Base-by-base conservation (phyloP, 768 basidiomycete genomes). In the Leccinum subtestaceum region DNA sequence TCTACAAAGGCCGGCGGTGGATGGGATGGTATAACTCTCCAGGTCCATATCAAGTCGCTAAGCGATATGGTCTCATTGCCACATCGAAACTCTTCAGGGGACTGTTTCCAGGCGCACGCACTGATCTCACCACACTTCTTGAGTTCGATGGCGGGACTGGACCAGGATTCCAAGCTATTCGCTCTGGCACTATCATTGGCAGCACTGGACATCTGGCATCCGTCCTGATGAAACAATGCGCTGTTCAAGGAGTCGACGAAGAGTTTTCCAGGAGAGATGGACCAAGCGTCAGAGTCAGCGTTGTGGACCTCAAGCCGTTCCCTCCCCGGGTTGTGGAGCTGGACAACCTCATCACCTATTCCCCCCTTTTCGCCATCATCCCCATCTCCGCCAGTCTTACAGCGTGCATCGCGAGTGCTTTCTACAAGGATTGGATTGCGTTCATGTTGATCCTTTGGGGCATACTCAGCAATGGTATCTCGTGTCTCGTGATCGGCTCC, bases 381-480 rank as follows among this genome's bases (percentile, higher is more conserved):
- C 58, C 67, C 3, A 68, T 65, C 15, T 10, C 32, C 17, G 27
- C 57, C n/a, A 69, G 67, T 59, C 19, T 66, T 13, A 57, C 17
- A 6, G 48, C 65, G 7, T 64, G 66, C 55, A 59, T 58, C 17
- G n/a, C 55, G 12, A 65, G 70, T 46, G 70, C 58, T 62, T 10
- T 46, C 45, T 12, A 6, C 25, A 25, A 34, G 6, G 70, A 71
- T 43, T 70, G 70, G 70, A 65, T 56, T 34, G 63, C 61, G 23
- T 66, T 69, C 31, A 11, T 58, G 5, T 60, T 70, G 60, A 67
- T 70, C 36, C 55, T 71, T 0, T 58, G 65, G 8, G 70, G 70
- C 2, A 67, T 71, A 17, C 4, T 70, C 19, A 56, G 64, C 57
- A 69, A 60, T 48, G 70, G 70, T 13, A 4, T 67, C 10, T 58